These are phyloP conservation scores for Arachnomyces sp. DNA, from an alignment of 2,329 filamentous ascomycete genomes.

Conservation along the genomic window DNA sequence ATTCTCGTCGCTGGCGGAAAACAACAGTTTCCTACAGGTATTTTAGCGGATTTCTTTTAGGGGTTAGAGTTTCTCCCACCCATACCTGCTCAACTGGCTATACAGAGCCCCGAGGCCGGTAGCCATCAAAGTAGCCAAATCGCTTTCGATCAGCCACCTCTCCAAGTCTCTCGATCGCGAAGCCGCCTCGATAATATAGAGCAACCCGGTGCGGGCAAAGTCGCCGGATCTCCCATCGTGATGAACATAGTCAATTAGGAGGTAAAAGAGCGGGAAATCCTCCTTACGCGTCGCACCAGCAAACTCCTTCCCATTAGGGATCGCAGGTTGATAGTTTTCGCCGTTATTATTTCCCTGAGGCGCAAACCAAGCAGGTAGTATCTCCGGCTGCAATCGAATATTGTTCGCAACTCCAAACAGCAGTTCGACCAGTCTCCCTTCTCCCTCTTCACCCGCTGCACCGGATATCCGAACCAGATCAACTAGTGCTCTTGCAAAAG, in stretches of 20 bases:
- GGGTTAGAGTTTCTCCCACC: background rate
- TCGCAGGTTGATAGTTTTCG: slow-evolving; percentile 31
- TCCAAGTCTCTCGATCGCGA: slow-evolving; percentile 76
- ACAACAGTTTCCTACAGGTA: slow-evolving; percentile 61
- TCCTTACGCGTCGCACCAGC: slow-evolving; percentile 79
- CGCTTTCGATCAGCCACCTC: slow-evolving; percentile 95
- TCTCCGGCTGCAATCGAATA: slow-evolving; percentile 79
- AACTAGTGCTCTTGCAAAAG: slow-evolving; percentile 81
- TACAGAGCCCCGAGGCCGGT: slow-evolving; percentile 79
- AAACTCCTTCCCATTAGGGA: slow-evolving; percentile 54
- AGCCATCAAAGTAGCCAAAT: slow-evolving; percentile 93
- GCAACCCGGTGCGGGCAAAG: slow-evolving; percentile 84
- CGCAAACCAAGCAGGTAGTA: slow-evolving; percentile 87
- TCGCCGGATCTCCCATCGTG: slow-evolving; percentile 91
- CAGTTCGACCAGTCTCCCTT: slow-evolving; percentile 83
- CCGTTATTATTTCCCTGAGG: slow-evolving; percentile 40
- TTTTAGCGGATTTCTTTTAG: slow-evolving; percentile 45
- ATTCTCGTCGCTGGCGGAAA: slow-evolving; percentile 61
- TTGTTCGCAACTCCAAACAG: slow-evolving; percentile 96
- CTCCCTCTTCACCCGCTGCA: slow-evolving; percentile 66
- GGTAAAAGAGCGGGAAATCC: slow-evolving; percentile 92
- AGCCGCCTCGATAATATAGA: slow-evolving; percentile 93
- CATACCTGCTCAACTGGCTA: slow-evolving; percentile 57
- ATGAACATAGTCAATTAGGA: slow-evolving; percentile 93
- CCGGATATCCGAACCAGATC: slow-evolving; percentile 70